phyloP scores from a whole-genome alignment of 2,329 filamentous ascomycete genomes.

The Arachnomyces sp. region DNA sequence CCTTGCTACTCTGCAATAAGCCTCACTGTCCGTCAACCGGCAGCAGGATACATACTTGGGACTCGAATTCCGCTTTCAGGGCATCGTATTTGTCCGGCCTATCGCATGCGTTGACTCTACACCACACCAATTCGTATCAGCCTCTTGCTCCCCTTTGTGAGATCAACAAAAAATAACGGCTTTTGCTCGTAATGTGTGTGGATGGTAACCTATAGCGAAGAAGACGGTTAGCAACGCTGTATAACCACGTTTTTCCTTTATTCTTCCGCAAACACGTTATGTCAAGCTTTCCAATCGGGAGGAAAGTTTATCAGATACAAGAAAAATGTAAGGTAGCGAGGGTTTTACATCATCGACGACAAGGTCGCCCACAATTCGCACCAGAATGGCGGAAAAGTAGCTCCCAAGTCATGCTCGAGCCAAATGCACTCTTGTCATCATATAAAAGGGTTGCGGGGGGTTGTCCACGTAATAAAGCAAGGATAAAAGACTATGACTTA shows the following conservation, averaged over 20 bases:
- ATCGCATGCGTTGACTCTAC: conserved; percentile 91
- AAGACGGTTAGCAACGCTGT: conserved; percentile 13
- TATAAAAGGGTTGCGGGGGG: conserved; percentile 29
- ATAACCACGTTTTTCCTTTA: no score
- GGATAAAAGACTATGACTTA: conserved; percentile 20
- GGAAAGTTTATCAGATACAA: conserved; percentile 63
- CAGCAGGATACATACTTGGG: conserved; percentile 61
- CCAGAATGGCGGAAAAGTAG: conserved; percentile 66
- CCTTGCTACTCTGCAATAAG: conserved; percentile 55
- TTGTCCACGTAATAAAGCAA: conserved; percentile 11
- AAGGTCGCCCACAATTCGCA: conserved; percentile 46
- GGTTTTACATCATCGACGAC: conserved; percentile 96
- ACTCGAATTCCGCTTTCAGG: conserved; percentile 71
- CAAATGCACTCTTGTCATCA: conserved; percentile 99
- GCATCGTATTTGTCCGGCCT: conserved; percentile 77
- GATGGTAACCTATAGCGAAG: no score
- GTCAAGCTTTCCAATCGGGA: conserved; percentile 16
- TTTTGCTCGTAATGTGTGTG: no score
- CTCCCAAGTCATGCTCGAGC: conserved; percentile 84
- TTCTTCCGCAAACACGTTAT: conserved; percentile 14
- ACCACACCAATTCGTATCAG: no score
- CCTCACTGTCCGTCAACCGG: conserved; percentile 20
- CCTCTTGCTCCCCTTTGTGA: no score
- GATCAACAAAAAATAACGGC: conserved; percentile 17
- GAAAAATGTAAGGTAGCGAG: conserved; percentile 92